Conservation (phyloP, 2,329 filamentous ascomycete genomes). For the Talaromyces sp. region DNA sequence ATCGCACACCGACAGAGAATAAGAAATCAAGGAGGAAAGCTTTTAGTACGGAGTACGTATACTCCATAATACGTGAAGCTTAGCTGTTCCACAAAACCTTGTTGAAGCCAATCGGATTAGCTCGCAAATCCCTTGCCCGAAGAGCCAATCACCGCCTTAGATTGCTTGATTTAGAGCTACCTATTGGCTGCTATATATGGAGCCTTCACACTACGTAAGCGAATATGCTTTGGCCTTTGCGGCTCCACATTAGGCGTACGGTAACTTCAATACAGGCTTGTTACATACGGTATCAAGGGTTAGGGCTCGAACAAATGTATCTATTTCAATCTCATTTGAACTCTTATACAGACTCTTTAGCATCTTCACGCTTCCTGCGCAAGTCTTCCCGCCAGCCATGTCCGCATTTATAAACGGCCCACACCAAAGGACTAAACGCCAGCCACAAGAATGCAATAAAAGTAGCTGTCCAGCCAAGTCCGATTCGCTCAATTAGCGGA, state of each 20-base stretch:
- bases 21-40: not conserved
- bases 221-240: not conserved
- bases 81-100: not conserved
- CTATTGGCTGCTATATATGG: not conserved
- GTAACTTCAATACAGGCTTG: not conserved
- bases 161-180: not conserved
- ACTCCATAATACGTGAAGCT: not conserved
- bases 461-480: slow-evolving; percentile 26
- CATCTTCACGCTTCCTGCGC: not conserved
- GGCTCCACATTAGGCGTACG: not conserved
- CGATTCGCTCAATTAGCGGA: slow-evolving; percentile 25
- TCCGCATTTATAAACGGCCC: slow-evolving; percentile 22
- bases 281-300: not conserved
- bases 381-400: slow-evolving; percentile 17
- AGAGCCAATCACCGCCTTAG: not conserved
- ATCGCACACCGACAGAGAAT: not conserved
- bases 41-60: too few relatives aligned
- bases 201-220: not conserved
- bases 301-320: not conserved
- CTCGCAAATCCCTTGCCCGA: not conserved
- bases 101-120: not conserved
- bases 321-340: not conserved
- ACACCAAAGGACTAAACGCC: slow-evolving; percentile 23
- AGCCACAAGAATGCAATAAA: slow-evolving; percentile 25
- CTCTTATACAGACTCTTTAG: too few relatives aligned